Conservation (phyloP, 1,284 basidiomycete species). For the Irpex lacteus region DNA sequence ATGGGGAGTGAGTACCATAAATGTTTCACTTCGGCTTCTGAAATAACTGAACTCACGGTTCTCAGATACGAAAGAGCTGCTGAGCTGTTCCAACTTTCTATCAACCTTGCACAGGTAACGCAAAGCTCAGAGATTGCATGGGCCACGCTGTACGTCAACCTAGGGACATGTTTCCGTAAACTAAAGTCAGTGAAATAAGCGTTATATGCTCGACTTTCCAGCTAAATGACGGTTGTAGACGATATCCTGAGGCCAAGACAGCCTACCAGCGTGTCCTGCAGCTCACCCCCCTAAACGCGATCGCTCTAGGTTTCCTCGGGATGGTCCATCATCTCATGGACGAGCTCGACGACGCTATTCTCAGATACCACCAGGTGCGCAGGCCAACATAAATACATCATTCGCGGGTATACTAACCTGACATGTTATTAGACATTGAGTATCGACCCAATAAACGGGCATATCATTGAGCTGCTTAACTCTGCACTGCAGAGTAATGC, state of each 20-base stretch:
- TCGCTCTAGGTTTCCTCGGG: constrained; percentile 81
- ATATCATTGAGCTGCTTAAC: constrained; percentile 83
- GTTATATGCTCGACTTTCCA: not conserved
- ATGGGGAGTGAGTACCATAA: constrained; percentile 62
- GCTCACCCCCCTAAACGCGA: constrained; percentile 76
- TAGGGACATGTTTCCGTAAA: constrained; percentile 85
- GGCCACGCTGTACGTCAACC: constrained; percentile 86
- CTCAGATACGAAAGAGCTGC: constrained; percentile 69
- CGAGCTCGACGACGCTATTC: constrained; percentile 75
- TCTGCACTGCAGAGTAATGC: constrained; percentile 63
- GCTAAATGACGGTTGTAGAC: constrained; percentile 37
- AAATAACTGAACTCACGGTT: not conserved
- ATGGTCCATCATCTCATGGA: constrained; percentile 78
- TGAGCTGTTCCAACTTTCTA: constrained; percentile 66
- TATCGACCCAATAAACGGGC: constrained; percentile 83
- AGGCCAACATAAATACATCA: not conserved
- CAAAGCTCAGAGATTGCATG: constrained; percentile 84
- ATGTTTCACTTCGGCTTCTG: not conserved
- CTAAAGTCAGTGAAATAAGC: constrained; percentile 51
- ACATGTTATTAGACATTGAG: constrained; percentile 62
- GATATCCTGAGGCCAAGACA: constrained; percentile 64
- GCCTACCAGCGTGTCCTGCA: constrained; percentile 77
- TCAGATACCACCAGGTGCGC: constrained; percentile 84
- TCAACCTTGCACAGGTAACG: constrained; percentile 74
- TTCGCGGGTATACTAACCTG: not conserved